phyloP scores from a whole-genome alignment of 2,329 filamentous ascomycete genomes.

The Lomentospora prolificans region DNA sequence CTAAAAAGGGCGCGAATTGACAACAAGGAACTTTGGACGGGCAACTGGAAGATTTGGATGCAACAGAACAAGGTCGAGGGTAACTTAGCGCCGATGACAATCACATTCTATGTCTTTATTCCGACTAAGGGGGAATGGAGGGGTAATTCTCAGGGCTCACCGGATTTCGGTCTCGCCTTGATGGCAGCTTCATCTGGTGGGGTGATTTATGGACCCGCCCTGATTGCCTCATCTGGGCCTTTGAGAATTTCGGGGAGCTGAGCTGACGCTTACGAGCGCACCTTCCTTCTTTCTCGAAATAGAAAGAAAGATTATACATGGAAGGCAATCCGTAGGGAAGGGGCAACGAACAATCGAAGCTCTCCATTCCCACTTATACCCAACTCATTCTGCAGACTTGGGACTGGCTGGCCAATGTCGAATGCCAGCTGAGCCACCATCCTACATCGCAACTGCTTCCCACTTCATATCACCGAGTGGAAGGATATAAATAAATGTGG shows the following conservation, averaged over 20 bases:
- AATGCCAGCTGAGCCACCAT: too few species aligned
- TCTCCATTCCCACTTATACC: neutral
- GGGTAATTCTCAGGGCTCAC: neutral
- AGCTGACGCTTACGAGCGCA: neutral
- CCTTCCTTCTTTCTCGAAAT: neutral
- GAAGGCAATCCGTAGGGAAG: too few species aligned
- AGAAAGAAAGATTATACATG: neutral
- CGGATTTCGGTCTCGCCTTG: too few species aligned
- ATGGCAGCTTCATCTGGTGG: neutral
- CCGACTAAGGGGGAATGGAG: neutral
- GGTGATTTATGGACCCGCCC: neutral
- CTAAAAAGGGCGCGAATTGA: neutral
- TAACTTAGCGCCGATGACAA: neutral
- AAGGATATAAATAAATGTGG: neutral
- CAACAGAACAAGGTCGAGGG: neutral
- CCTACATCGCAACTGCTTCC: too few species aligned
- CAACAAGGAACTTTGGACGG: neutral
- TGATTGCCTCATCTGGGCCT: neutral
- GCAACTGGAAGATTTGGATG: neutral
- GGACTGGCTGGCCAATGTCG: too few species aligned
- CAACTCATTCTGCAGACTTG: neutral
- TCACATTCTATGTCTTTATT: neutral
- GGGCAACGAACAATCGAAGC: neutral
- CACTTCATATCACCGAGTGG: neutral
- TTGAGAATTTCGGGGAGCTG: neutral